A percentile compares a stretch with the other conserved stretches of the same genome.
These are phyloP conservation scores for Amphibolis antarctica DNA, from an alignment of 106 monocot species.

Conservation along the genomic window DNA sequence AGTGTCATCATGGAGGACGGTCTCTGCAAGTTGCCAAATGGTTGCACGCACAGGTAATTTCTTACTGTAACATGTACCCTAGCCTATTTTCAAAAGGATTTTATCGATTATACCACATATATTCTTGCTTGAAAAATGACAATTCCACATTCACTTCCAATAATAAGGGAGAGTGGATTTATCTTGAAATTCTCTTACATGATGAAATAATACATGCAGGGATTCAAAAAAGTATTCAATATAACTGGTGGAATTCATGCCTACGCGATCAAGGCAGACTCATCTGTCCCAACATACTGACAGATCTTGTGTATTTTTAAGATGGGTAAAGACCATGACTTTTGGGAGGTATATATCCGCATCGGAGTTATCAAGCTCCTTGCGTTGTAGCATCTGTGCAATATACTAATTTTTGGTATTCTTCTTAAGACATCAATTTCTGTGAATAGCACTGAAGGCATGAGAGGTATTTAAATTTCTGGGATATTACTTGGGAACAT, in stretches of 20 bases:
- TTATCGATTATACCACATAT: background rate
- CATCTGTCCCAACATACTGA: conserved; percentile 60
- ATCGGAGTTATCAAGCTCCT: background rate
- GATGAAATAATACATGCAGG: conserved; percentile 23
- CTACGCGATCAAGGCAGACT: conserved; percentile 59
- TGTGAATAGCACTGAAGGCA: too few species aligned
- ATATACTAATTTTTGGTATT: too few species aligned
- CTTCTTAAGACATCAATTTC: too few species aligned
- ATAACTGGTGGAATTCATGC: conserved; percentile 76
- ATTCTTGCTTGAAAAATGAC: too few species aligned
- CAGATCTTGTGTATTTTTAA: background rate
- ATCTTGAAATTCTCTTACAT: background rate
- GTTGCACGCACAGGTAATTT: conserved; percentile 80
- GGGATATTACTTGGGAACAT: too few species aligned
- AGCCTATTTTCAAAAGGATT: background rate
- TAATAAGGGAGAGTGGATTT: background rate
- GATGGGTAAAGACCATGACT: background rate
- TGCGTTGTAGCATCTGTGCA: too few species aligned
- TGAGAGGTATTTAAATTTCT: too few species aligned
- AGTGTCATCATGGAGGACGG: conserved; percentile 91
- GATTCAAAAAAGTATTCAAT: conserved; percentile 79
- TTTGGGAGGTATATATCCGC: background rate
- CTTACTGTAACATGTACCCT: background rate
- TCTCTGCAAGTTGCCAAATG: conserved; percentile 86
- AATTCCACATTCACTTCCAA: too few species aligned